Conservation (phyloP, 495 filamentous ascomycete genomes). For the Wilcoxina mikolae region DNA sequence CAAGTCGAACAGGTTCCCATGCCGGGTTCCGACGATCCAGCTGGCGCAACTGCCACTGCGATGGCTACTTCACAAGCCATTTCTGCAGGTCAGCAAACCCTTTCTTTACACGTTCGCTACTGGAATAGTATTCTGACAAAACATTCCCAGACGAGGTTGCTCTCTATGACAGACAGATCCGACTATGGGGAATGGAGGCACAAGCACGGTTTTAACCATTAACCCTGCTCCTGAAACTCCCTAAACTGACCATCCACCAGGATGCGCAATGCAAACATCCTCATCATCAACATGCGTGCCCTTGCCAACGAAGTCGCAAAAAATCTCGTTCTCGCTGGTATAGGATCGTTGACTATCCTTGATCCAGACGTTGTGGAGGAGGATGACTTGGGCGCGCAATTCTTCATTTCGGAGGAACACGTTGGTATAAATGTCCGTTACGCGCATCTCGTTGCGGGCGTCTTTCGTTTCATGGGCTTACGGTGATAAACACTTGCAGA, state of each 20-base stretch:
- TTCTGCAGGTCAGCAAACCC: constrained; percentile 19
- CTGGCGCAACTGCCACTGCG: constrained; percentile 3
- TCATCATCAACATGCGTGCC: constrained; percentile 73
- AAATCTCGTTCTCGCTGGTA: constrained; percentile 90
- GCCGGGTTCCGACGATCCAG: constrained; percentile 10
- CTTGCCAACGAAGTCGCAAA: constrained; percentile 94
- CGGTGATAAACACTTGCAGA: constrained; percentile 20
- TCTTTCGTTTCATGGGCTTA: constrained; percentile 26
- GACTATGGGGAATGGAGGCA: constrained; percentile 93
- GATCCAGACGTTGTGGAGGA: constrained; percentile 65
- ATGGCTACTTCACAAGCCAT: constrained; percentile 20
- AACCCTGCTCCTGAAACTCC: constrained; percentile 8
- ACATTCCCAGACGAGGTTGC: constrained; percentile 70
- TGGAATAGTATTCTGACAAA: constrained; percentile 8
- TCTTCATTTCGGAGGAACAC: constrained; percentile 58
- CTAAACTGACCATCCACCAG: constrained; percentile 31
- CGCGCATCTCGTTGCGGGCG: background rate
- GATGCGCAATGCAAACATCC: constrained; percentile 78
- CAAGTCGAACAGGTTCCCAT: constrained; percentile 3
- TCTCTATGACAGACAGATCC: constrained; percentile 92
- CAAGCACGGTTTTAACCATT: constrained; percentile 71
- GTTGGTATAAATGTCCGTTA: constrained; percentile 61
- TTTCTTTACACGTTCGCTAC: background rate
- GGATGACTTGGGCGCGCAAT: constrained; percentile 74
- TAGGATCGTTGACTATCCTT: constrained; percentile 78